Evolutionary conservation across 257 asterid genomes (phyloP), one percentile per base, ranked within the genome.

Genomic region (Petrea volubilis): DNA sequence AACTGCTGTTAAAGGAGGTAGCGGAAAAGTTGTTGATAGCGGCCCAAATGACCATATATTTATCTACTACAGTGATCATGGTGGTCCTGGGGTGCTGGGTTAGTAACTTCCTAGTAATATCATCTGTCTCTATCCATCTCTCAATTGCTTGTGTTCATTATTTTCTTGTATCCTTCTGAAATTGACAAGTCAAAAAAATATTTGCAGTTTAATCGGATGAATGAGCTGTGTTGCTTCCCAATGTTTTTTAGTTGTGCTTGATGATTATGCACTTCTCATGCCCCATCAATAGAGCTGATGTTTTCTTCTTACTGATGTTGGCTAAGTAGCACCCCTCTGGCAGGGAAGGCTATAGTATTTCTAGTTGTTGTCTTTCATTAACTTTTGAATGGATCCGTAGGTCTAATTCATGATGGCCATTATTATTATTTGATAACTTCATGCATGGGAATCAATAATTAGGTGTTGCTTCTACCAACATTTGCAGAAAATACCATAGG

Each of bases 81-180:
- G 99, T 21, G 97, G 98, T 70, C 96, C 98, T 46, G 99, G 98
- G 60, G 96, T 91, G 68, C 94, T 95, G 36, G 99, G 99, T 94
- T 41, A 74, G 96, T 84, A 36, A 36, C 61, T 80, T 27, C 74
- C 34, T 31, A 33, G 33, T 27, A 12, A 31, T 12, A 38, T 25
- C 62, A 40, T 60, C 44, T 40, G 29, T 60, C 40, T 55, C 2
- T 36, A 23, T 52, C 18, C 61, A 20, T 69, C 41, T 29, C 31
- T 15, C 23, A 58, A 18, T 33, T 64, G 33, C 27, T 53, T 25
- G 7, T 25, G 23, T 47, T 64, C 52, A 6, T 34, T 71, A 8
- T 5, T 41, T 10, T 38, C 18, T 69, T 34, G 49, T 15, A 25
- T n/a, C 6, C 5, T 57, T 66, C 25, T 25, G 43, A 47, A 38